Conservation (phyloP, 441 rosid genomes). For the Melastoma candidum region DNA sequence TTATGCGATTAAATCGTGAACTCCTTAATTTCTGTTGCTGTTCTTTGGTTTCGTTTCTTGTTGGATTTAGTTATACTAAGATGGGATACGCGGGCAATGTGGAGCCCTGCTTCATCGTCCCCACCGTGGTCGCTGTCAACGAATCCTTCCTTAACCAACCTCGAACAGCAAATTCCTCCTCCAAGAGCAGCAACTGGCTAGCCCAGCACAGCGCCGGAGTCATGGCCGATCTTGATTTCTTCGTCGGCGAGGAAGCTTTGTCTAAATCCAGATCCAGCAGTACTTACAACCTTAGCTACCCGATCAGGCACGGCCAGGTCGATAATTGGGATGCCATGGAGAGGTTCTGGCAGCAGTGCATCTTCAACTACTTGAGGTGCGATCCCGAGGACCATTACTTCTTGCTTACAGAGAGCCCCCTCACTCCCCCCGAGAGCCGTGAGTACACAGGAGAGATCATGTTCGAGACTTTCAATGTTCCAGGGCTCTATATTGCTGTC, state of each 20-base stretch:
- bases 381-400: slow-evolving; percentile 99
- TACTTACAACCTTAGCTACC: slow-evolving; percentile 65
- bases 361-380: slow-evolving; percentile 87
- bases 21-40: slow-evolving; percentile 28
- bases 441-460: slow-evolving; percentile 95
- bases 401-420: slow-evolving; percentile 93
- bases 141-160: slow-evolving; percentile 83
- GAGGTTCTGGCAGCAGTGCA: slow-evolving; percentile 98
- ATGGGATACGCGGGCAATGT: slow-evolving; percentile 99
- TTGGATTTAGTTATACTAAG: slow-evolving; percentile 58
- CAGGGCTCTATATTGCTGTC: slow-evolving; percentile 91
- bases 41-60: slow-evolving; percentile 13
- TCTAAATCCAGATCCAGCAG: slow-evolving; percentile 68
- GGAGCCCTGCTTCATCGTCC: slow-evolving; percentile 92
- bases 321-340: slow-evolving; percentile 99
- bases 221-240: slow-evolving; percentile 97
- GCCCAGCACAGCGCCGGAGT: slow-evolving; percentile 94
- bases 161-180: slow-evolving; percentile 41
- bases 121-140: slow-evolving; percentile 87
- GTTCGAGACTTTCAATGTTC: slow-evolving; percentile 97
- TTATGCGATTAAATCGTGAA: background rate
- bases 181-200: slow-evolving; percentile 58
- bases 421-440: slow-evolving; percentile 92
- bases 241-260: slow-evolving; percentile 80
- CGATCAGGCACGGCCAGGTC: slow-evolving; percentile 84